A percentile compares a stretch with the other conserved stretches of the same genome.
These are phyloP conservation scores for Ophiostoma perfectum DNA, from an alignment of 2,329 filamentous ascomycete genomes.

Conservation along the genomic window DNA sequence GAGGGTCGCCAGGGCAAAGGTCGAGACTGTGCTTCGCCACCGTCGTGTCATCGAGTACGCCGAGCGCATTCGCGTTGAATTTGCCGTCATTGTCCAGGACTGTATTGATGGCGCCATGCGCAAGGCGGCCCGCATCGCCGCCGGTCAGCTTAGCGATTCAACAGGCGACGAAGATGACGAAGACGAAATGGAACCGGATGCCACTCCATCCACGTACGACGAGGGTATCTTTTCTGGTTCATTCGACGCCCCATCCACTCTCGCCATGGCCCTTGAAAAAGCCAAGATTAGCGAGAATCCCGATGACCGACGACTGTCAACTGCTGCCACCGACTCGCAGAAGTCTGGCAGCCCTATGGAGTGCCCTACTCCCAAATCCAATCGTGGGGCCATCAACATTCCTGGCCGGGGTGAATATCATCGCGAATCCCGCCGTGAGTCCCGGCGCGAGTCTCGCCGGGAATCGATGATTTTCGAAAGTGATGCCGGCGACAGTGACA, in stretches of 20 bases:
- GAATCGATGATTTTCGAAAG: conserved; percentile 77
- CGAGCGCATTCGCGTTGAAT: conserved; percentile 90
- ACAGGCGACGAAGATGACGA: conserved; percentile 55
- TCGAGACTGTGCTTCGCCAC: conserved; percentile 88
- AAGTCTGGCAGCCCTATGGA: conserved; percentile 86
- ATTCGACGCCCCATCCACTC: conserved; percentile 51
- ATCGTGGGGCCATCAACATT: conserved; percentile 56
- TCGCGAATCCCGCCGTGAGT: conserved; percentile 62
- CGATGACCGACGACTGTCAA: conserved; percentile 45
- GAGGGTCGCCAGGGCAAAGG: conserved; percentile 75
- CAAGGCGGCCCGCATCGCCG: conserved; percentile 82
- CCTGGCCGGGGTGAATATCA: conserved; percentile 61
- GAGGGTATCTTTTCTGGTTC: conserved; percentile 53
- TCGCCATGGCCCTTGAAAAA: conserved; percentile 50
- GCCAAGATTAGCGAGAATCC: conserved; percentile 39
- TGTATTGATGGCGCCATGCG: conserved; percentile 88
- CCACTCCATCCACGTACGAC: conserved; percentile 41
- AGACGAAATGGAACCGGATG: conserved; percentile 37
- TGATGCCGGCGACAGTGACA: conserved; percentile 80
- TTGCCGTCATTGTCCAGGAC: conserved; percentile 86
- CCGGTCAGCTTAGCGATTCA: conserved; percentile 78
- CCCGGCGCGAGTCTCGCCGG: conserved; percentile 48
- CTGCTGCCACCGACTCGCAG: conserved; percentile 63
- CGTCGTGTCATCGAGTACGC: conserved; percentile 92
- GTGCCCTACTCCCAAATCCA: conserved; percentile 84